These are phyloP conservation scores for Phytophthora tubulina DNA, from an alignment of 352 stramenopile species.

Conservation along the genomic window DNA sequence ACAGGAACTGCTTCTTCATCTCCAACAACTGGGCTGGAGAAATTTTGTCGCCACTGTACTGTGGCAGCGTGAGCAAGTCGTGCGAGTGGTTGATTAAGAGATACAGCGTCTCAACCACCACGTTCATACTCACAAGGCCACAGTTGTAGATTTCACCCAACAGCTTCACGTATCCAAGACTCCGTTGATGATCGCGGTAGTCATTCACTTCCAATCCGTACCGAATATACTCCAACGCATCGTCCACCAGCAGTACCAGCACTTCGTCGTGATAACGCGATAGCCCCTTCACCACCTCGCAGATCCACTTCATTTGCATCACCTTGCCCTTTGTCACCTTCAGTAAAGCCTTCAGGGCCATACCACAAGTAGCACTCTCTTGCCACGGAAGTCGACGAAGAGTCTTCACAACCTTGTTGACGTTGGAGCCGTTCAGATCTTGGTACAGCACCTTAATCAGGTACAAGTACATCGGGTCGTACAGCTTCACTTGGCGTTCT, in stretches of 20 bases:
- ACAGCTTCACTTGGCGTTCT: slow-evolving; percentile 75
- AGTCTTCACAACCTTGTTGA: slow-evolving; percentile 94
- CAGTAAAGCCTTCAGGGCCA: slow-evolving; percentile 93
- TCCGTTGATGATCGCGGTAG: slow-evolving; percentile 94
- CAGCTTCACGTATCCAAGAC: slow-evolving; percentile 93
- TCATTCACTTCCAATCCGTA: slow-evolving; percentile 91
- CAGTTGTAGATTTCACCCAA: slow-evolving; percentile 95
- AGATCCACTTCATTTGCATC: slow-evolving; percentile 89
- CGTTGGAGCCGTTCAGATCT: slow-evolving; percentile 79
- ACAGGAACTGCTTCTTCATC: slow-evolving; percentile 66
- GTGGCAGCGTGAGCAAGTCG: slow-evolving; percentile 82
- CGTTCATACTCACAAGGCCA: slow-evolving; percentile 90
- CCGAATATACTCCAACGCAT: slow-evolving; percentile 94
- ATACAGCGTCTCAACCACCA: slow-evolving; percentile 95
- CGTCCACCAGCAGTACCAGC: slow-evolving; percentile 92
- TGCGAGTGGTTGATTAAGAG: slow-evolving; percentile 96
- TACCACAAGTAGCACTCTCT: slow-evolving; percentile 55
- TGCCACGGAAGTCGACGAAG: slow-evolving; percentile 95
- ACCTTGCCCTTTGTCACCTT: slow-evolving; percentile 93
- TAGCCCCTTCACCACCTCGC: slow-evolving; percentile 89
- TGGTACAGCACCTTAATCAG: slow-evolving; percentile 89
- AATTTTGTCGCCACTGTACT: slow-evolving; percentile 56
- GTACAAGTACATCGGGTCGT: slow-evolving; percentile 94
- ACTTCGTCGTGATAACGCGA: slow-evolving; percentile 92
- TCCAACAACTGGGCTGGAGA: slow-evolving; percentile 54